phyloP scores from a whole-genome alignment of 2,329 filamentous ascomycete genomes.

The Fusarium irregulare region DNA sequence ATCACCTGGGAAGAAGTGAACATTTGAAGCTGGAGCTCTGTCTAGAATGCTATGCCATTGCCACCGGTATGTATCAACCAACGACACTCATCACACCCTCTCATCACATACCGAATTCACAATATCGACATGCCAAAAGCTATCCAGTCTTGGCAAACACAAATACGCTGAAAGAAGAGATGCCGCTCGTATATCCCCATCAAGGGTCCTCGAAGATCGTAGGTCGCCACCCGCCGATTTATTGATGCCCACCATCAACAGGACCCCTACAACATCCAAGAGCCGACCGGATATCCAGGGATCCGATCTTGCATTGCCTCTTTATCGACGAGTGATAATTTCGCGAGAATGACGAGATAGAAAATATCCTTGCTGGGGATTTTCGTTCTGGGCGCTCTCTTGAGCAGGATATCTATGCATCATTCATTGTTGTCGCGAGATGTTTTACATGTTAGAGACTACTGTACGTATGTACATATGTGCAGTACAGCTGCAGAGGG shows the following conservation, averaged over 20 bases:
- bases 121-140: background rate
- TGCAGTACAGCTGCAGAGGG: background rate
- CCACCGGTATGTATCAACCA: conserved; percentile 10
- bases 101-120: conserved; percentile 22
- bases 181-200: conserved; percentile 13
- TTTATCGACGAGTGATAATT: background rate
- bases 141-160: conserved; percentile 5
- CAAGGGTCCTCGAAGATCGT: conserved; percentile 21
- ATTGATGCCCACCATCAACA: conserved; percentile 21
- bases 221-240: conserved; percentile 32
- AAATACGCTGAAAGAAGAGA: conserved; percentile 19
- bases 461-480: background rate
- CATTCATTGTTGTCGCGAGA: conserved; percentile 9
- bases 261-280: conserved; percentile 15
- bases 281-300: conserved; percentile 32
- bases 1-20: background rate
- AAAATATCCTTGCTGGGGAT: background rate
- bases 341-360: conserved; percentile 23
- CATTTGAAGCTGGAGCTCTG: conserved; percentile 3
- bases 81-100: conserved; percentile 7
- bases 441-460: background rate
- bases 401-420: conserved; percentile 12
- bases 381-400: background rate
- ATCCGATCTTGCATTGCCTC: conserved; percentile 31
- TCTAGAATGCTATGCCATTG: conserved; percentile 5